Percentiles rank a stretch among this genome's conserved stretches.
Evolutionary conservation across 2,329 filamentous ascomycete genomes (phyloP).

Genomic region (Diaporthe vexans): DNA sequence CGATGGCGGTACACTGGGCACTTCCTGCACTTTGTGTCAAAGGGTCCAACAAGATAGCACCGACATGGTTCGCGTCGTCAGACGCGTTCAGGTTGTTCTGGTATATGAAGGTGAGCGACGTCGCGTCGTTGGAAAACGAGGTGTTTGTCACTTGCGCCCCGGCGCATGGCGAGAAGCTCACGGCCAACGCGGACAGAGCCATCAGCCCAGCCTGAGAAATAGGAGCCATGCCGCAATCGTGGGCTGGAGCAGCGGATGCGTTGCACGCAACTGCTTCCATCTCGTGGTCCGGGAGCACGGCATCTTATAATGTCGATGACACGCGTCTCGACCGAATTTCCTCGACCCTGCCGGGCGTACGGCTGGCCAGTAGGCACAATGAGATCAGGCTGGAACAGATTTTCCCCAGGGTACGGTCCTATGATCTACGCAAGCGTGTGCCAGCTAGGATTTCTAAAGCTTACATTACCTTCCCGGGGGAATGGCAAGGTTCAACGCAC

Average conservation of each 20-base stretch:
- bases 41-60: slow-evolving; percentile 63
- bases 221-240: slow-evolving; percentile 19
- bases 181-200: slow-evolving; percentile 18
- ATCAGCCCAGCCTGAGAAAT: slow-evolving; percentile 8
- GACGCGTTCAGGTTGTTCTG: slow-evolving; percentile 68
- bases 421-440: background rate
- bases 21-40: slow-evolving; percentile 53
- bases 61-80: slow-evolving; percentile 65
- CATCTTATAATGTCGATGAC: slow-evolving; percentile 23
- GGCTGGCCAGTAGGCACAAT: background rate
- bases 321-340: background rate
- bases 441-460: background rate
- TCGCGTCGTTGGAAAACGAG: slow-evolving; percentile 52
- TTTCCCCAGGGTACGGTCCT: background rate
- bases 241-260: background rate
- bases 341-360: slow-evolving; percentile 20
- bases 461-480: background rate
- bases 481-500: background rate
- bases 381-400: slow-evolving; percentile 6
- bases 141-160: slow-evolving; percentile 1
- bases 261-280: background rate
- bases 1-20: slow-evolving; percentile 60
- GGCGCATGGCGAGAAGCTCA: slow-evolving; percentile 9
- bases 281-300: background rate
- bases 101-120: slow-evolving; percentile 64